These are phyloP conservation scores for Stephania cephalantha DNA, from an alignment of 164 flowering plant genomes.

Conservation along the genomic window DNA sequence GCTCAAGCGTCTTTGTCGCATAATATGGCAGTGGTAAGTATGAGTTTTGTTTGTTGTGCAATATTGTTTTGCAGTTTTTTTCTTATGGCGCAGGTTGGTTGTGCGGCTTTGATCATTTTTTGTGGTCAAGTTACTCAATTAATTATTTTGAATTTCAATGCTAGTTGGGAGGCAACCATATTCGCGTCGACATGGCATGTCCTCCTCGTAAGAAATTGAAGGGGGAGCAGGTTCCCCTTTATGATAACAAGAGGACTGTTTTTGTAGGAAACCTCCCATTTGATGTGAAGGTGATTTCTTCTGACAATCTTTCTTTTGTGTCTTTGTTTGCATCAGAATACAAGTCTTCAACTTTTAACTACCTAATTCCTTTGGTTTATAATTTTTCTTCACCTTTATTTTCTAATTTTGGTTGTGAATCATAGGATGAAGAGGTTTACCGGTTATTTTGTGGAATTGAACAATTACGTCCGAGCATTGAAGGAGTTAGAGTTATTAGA, in stretches of 20 bases:
- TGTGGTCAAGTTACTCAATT: neutral
- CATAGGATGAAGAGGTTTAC: slow-evolving; percentile 88
- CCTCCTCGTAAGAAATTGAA: slow-evolving; percentile 93
- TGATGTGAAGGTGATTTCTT: slow-evolving; percentile 73
- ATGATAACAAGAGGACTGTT: slow-evolving; percentile 82
- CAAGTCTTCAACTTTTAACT: too few relatives aligned
- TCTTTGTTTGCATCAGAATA: neutral
- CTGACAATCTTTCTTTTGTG: neutral
- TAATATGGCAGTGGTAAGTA: slow-evolving; percentile 80
- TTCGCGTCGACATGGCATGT: slow-evolving; percentile 93
- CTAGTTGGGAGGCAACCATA: slow-evolving; percentile 84
- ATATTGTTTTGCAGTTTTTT: neutral
- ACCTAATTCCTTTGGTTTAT: neutral
- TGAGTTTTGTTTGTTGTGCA: neutral
- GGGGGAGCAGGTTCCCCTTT: slow-evolving; percentile 56
- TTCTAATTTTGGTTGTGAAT: neutral
- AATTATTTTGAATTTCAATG: slow-evolving; percentile 7
- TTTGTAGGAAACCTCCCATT: slow-evolving; percentile 95
- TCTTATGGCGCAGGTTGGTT: neutral
- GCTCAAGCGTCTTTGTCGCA: slow-evolving; percentile 73
- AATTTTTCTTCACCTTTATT: neutral
- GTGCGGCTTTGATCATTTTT: neutral
- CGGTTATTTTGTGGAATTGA: slow-evolving; percentile 58
- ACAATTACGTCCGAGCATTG: slow-evolving; percentile 54
- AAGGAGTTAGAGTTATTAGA: slow-evolving; percentile 82